Conservation (phyloP, 2,329 filamentous ascomycete genomes). For the Purpureocillium takamizusanense region DNA sequence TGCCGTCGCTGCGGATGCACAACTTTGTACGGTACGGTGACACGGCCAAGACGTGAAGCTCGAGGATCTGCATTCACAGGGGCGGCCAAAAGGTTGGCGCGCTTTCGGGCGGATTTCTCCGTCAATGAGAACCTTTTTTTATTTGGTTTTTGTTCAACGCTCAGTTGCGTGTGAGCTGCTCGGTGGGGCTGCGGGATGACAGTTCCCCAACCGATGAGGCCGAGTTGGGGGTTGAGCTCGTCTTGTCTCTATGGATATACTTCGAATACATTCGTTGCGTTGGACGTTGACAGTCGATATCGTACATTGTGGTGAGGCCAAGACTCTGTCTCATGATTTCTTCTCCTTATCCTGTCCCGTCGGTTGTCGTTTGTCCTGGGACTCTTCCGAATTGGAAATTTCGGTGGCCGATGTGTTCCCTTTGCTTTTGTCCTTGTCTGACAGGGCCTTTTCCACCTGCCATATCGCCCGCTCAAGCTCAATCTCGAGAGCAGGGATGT, state of each 20-base stretch:
- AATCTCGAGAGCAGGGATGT: conserved; percentile 60
- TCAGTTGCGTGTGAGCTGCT: too few species aligned
- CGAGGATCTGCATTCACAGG: too few species aligned
- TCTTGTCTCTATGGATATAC: conserved; percentile 1
- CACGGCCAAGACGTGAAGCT: too few species aligned
- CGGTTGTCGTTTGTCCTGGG: not conserved
- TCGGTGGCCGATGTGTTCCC: too few species aligned
- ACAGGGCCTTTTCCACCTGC: conserved; percentile 53
- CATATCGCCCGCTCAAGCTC: conserved; percentile 69
- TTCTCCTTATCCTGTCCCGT: conserved; percentile 6
- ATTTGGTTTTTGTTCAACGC: too few species aligned
- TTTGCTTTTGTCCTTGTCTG: conserved; percentile 19
- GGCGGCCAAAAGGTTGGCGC: too few species aligned
- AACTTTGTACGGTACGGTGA: too few species aligned
- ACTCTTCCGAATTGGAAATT: too few species aligned
- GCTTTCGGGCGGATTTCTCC: not conserved
- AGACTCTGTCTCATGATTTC: not conserved
- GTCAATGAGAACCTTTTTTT: too few species aligned
- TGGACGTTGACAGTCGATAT: too few species aligned
- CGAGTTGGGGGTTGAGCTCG: not conserved
- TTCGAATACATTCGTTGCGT: not conserved
- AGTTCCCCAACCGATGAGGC: not conserved
- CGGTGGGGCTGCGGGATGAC: too few species aligned
- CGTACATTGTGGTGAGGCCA: too few species aligned
- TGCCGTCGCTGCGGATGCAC: conserved; percentile 5